These are phyloP conservation scores for Mortierella polycephala DNA, from an alignment of 371 early-diverging fungal genomes.

Conservation along the genomic window DNA sequence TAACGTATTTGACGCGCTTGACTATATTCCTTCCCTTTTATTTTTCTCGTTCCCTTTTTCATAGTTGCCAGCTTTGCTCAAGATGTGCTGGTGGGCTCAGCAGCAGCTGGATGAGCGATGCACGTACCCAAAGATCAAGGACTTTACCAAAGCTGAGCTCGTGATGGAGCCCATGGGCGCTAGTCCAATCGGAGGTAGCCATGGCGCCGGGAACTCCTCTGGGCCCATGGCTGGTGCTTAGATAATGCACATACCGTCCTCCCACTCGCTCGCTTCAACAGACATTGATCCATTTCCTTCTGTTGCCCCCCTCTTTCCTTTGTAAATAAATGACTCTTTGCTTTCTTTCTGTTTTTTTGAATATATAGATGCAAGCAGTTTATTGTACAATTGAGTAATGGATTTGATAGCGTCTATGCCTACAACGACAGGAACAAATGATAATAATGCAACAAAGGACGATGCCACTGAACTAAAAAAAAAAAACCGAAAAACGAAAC, in stretches of 20 bases:
- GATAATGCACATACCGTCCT: neutral
- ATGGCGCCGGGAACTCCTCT: slow-evolving; percentile 22
- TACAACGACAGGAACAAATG: neutral
- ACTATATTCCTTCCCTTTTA: neutral
- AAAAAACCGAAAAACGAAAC: neutral
- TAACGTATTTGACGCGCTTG: neutral
- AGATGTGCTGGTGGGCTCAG: slow-evolving; percentile 94
- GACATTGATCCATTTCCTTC: neutral
- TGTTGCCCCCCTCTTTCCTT: neutral
- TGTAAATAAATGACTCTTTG: slow-evolving; percentile 17
- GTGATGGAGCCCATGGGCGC: slow-evolving; percentile 50
- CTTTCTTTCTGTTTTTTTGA: neutral
- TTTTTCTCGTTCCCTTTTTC: neutral
- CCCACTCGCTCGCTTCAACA: too few species aligned
- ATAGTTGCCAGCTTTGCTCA: slow-evolving; percentile 83
- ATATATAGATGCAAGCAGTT: slow-evolving; percentile 3
- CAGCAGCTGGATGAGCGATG: slow-evolving; percentile 83
- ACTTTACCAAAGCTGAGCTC: slow-evolving; percentile 85
- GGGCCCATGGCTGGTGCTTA: slow-evolving; percentile 44
- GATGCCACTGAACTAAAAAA: neutral
- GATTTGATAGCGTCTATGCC: neutral
- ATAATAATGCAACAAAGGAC: neutral
- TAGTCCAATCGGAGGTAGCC: slow-evolving; percentile 22
- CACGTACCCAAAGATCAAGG: slow-evolving; percentile 84
- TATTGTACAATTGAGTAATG: slow-evolving; percentile 32